Percentiles rank a stretch among this genome's conserved stretches.
Evolutionary conservation across 176 grass and related monocot genomes (phyloP).

Genomic region (Bolboschoenus planiculmis): DNA sequence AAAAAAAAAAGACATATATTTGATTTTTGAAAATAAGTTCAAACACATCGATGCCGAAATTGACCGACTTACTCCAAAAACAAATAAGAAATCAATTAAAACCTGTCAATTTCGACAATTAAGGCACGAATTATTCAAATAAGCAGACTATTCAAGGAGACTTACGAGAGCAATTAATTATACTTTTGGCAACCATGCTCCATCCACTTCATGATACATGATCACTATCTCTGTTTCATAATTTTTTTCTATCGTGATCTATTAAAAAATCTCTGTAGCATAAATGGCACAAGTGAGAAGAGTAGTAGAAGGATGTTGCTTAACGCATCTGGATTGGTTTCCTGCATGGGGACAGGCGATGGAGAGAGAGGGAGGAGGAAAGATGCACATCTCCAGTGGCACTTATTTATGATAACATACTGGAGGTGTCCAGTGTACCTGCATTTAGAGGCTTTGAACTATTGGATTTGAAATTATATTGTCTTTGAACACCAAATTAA

Average conservation of each 20-base stretch:
- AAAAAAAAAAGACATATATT: not conserved
- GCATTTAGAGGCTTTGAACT: too few relatives aligned
- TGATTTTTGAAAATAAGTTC: too few relatives aligned
- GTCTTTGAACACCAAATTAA: too few relatives aligned
- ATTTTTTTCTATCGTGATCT: not conserved
- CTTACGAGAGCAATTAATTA: not conserved
- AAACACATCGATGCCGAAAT: not conserved
- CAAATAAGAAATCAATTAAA: not conserved
- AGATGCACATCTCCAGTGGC: not conserved
- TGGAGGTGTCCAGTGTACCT: too few relatives aligned
- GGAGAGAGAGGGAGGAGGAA: not conserved
- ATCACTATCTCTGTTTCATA: too few relatives aligned
- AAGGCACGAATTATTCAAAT: not conserved
- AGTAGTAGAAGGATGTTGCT: conserved; percentile 16
- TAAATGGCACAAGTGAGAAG: not conserved
- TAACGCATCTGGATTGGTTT: conserved; percentile 10
- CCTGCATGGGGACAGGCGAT: conserved; percentile 2
- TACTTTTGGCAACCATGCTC: not conserved
- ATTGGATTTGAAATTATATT: too few relatives aligned
- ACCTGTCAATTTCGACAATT: not conserved
- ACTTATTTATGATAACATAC: too few relatives aligned
- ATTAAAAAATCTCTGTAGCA: not conserved
- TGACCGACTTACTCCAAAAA: not conserved
- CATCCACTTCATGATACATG: too few relatives aligned
- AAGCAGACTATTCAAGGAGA: not conserved